Evolutionary conservation across 495 filamentous ascomycete genomes (phyloP), one percentile per base, ranked within the genome.

Genomic region (Podospora comata): DNA sequence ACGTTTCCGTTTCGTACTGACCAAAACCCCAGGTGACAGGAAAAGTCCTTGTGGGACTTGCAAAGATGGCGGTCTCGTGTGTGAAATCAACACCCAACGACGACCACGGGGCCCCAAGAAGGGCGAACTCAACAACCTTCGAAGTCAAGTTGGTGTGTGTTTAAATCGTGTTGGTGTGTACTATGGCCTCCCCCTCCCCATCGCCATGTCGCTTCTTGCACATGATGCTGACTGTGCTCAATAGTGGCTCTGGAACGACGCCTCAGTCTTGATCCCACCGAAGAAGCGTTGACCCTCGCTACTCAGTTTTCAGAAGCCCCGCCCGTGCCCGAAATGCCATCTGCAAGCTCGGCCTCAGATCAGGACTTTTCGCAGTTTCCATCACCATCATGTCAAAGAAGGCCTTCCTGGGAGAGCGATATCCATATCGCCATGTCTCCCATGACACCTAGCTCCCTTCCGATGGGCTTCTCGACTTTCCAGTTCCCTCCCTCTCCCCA

Each of bases 41-140:
- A 78, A 83, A 32, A 80, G 80, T 11, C 84, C 85, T 67, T 87
- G 85, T 72, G 77, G 81, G 34, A 81, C 81, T 1, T 88, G 84
- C 67, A 78, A 74, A 20, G 81, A 85, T 27, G 76, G 79, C n/a
- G 82, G 80, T 9, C 75, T 83, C 39, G 70, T 74, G 26, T 87
- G 85, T 73, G 79, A 82, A 59, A 78, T 84, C 34, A 84, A 77
- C 71, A 81, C 81, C 39, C 74, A 78, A 20, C 82, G 82, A 15
- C 75, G 78, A 26, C 77, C 79, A 28, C 74, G 85, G 7, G 85
- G 85, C 0, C 85, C 85, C 0, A 83, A 85, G 65, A 86, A 83
- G 63, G 84, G 85, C 18, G 81, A 86, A 62, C 75, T 86, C 64
- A 82, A 84, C 39, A 82, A 81, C 0, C 75, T 85, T 54, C 76